Evolutionary conservation across 805 yeast genomes (phyloP), one percentile per base, ranked within the genome.

Genomic region (Schwanniomyces sp.): DNA sequence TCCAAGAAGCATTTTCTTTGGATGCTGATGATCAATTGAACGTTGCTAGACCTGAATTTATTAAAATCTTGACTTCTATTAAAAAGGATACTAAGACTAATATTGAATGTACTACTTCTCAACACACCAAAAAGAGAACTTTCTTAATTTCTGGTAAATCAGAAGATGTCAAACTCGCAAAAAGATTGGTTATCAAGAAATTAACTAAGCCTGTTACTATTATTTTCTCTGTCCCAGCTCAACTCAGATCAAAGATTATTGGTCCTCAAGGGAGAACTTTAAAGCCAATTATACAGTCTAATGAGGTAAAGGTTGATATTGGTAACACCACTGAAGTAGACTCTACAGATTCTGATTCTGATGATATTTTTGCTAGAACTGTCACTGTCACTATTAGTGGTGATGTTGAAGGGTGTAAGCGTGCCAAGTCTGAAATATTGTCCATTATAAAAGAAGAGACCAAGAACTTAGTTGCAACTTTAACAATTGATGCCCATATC

Each of bases 261-360:
- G 98, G 98, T 49, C 78, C 91, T 39, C 88, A 85, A 63, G 98
- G 98, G 63, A 80, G 78, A 57, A 85, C 77, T 51, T 80, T 91
- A 67, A 88, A 83, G 64, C 91, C 94, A 49, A 88, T 91, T 53
- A 76, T 87, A 42, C 86, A 79, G 45, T 73, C 78, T 32, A 79
- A 88, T 42, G 85, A 81, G 43, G 84, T 84, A 45, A 86, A 77
- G 55, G 81, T 91, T 55, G 88, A 88, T 57, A 84, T 91, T 58
- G 86, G 83, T 49, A 57, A 59, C 40, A 63, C 56, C 39, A 63
- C 61, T 32, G 55, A 55, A n/a, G 37, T 51, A 24, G 60, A 58
- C 18, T 60, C 54, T 30, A 66, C 67, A 25, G 67, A 64, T 39
- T 53, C 48, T 18, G 80, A 74, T 47, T 84, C 79, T 28, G 85